Evolutionary conservation across 139 green algal genomes (phyloP).

Genomic region (Asterochloris erici): DNA sequence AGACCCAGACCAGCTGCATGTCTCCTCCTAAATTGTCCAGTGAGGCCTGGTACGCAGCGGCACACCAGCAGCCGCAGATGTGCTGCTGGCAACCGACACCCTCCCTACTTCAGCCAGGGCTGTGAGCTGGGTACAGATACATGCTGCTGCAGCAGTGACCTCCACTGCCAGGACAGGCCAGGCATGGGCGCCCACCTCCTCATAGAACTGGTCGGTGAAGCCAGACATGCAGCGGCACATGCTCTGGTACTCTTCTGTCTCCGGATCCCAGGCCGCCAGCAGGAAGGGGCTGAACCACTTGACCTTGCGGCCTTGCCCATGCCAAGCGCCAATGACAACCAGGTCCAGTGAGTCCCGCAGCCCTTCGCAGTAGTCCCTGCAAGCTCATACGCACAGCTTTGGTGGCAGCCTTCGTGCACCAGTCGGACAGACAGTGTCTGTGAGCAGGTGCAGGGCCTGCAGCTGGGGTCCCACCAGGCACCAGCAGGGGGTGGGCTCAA

Average conservation of each 20-base stretch:
- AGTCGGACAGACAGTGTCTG: too few relatives aligned
- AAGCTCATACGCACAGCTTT: neutral
- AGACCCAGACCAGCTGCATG: too few relatives aligned
- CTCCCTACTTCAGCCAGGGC: neutral
- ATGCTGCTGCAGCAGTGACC: neutral
- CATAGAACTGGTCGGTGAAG: conserved; percentile 89
- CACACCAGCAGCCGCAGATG: neutral
- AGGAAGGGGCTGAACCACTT: conserved; percentile 88
- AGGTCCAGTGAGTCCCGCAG: conserved; percentile 85
- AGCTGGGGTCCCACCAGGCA: too few relatives aligned
- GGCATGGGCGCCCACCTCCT: conserved; percentile 26
- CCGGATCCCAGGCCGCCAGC: conserved; percentile 77
- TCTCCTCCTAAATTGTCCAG: too few relatives aligned
- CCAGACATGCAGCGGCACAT: conserved; percentile 85
- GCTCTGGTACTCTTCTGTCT: conserved; percentile 61
- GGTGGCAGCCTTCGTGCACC: too few relatives aligned
- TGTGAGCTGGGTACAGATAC: neutral
- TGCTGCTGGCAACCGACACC: neutral
- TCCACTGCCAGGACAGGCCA: neutral
- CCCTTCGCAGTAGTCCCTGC: conserved; percentile 81
- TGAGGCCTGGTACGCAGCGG: neutral
- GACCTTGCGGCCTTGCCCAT: conserved; percentile 71
- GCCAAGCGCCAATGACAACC: conserved; percentile 91
- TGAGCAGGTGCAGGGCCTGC: too few relatives aligned
- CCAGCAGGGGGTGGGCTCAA: too few relatives aligned